phyloP scores from a whole-genome alignment of 192 early-diverging fungal species.

The Physocladia obscura region DNA sequence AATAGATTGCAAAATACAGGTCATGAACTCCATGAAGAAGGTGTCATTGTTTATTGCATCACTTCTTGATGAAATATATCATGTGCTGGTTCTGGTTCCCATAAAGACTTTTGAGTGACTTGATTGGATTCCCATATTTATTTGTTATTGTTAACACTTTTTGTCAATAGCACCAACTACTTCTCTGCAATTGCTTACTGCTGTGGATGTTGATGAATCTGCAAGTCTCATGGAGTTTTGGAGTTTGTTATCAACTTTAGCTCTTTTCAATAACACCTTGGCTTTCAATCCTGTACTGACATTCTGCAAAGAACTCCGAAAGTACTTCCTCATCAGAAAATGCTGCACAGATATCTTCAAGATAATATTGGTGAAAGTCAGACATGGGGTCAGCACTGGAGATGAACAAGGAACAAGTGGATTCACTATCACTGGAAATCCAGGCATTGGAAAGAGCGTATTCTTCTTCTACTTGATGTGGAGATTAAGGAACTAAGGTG shows the following conservation, averaged over 20 bases:
- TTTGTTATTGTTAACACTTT: not conserved
- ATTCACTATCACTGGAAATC: conserved; percentile 2
- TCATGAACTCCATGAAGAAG: conserved; percentile 9
- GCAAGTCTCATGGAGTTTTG: too few relatives aligned
- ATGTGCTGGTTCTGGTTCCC: conserved; percentile 12
- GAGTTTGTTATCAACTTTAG: too few relatives aligned
- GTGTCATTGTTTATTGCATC: not conserved
- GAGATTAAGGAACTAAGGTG: not conserved
- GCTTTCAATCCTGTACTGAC: not conserved
- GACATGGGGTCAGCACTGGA: not conserved
- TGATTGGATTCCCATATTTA: not conserved
- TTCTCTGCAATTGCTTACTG: not conserved
- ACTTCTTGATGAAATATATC: not conserved
- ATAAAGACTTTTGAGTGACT: not conserved
- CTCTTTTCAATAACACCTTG: not conserved
- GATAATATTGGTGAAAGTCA: conserved; percentile 1
- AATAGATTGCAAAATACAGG: conserved; percentile 10
- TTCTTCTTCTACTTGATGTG: conserved; percentile 9
- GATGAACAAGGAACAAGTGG: not conserved
- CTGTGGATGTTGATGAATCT: too few relatives aligned
- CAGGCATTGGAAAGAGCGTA: conserved; percentile 2
- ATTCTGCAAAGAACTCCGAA: not conserved
- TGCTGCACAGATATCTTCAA: not conserved
- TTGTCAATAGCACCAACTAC: not conserved
- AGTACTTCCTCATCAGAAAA: not conserved